Conservation (phyloP, 1,139 yeast species). For the Eremothecium coryli region DNA sequence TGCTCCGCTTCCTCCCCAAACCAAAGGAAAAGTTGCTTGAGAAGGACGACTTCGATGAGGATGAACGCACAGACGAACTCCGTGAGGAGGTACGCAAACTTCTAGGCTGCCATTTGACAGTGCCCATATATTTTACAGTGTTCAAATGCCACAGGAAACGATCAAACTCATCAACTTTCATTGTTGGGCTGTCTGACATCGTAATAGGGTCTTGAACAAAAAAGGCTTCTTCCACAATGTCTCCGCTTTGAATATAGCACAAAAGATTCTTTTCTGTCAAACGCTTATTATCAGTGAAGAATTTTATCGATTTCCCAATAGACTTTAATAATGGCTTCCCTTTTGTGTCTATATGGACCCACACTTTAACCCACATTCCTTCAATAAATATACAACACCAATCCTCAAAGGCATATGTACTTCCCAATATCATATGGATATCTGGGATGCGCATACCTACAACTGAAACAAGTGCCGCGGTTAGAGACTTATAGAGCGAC, state of each 20-base stretch:
- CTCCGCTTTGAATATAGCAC: constrained; percentile 24
- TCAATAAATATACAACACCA: constrained; percentile 28
- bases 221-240: constrained; percentile 23
- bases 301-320: constrained; percentile 24
- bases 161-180: constrained; percentile 4
- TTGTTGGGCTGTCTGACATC: constrained; percentile 1
- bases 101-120: constrained; percentile 1
- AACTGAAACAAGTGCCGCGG: constrained; percentile 25
- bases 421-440: constrained; percentile 23
- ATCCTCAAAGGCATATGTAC: constrained; percentile 26
- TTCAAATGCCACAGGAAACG: constrained; percentile 8
- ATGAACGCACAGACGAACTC: too few relatives aligned
- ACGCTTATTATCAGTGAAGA: constrained; percentile 25
- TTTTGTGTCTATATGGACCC: constrained; percentile 29
- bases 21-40: too few relatives aligned
- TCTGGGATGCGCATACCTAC: constrained; percentile 25
- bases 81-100: too few relatives aligned
- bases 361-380: constrained; percentile 27
- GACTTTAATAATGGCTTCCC: constrained; percentile 12
- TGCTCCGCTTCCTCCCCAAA: too few relatives aligned
- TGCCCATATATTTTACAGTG: constrained; percentile 9
- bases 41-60: too few relatives aligned
- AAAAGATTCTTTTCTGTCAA: constrained; percentile 17
- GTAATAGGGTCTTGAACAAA: constrained; percentile 15
- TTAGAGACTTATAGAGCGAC: constrained; percentile 23